Base-by-base conservation (phyloP, 179 eudicot genomes). In the Drosera spatulata region DNA sequence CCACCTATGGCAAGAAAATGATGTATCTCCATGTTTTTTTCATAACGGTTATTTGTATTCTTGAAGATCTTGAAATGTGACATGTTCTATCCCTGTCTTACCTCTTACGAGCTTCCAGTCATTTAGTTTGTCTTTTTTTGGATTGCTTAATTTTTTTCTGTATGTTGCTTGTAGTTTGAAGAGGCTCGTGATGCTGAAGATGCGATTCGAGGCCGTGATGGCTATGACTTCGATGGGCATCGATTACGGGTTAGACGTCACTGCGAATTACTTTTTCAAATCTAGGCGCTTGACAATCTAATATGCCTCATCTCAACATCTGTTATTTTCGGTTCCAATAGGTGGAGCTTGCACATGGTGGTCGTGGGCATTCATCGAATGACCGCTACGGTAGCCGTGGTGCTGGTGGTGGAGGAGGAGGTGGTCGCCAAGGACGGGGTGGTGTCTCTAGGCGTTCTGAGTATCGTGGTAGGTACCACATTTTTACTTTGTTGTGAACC, bases 331-430 rank as follows among this genome's bases (percentile, higher is more conserved):
- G 22, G 6, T 56, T 50, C 52, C 7, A 8, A 47, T 46, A 94
- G 99, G 99, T 94, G 54, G 99, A 93, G 65, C 83, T 93, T 64
- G 88, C 99, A 41, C 99, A 93, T 80, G 99, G 99, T 53, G 97
- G 97, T 9, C 95, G 97, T 73, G 94, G 97, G 13, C 63, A 85
- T 61, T 71, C 90, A 4, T 76, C 95, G 50, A 68, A 58, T 43
- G 93, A 86, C 63, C 93, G 91, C 62, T 62, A 83, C 56, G 75
- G 81, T 59, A 78, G 83, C 69, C 64, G 70, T 7, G 69, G 86
- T 45, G 33, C 1, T 22, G 33, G 33, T 45, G 33, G 33, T 22
- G 33, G 33, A 22, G 33, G 33, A 22, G 33, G 33, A 0, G 33
- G 33, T 22, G 33, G 33, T 22, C 33, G 33, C 33, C 75, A 55